phyloP scores from a whole-genome alignment of 208 protist genomes.

The Leishmania aethiopica region DNA sequence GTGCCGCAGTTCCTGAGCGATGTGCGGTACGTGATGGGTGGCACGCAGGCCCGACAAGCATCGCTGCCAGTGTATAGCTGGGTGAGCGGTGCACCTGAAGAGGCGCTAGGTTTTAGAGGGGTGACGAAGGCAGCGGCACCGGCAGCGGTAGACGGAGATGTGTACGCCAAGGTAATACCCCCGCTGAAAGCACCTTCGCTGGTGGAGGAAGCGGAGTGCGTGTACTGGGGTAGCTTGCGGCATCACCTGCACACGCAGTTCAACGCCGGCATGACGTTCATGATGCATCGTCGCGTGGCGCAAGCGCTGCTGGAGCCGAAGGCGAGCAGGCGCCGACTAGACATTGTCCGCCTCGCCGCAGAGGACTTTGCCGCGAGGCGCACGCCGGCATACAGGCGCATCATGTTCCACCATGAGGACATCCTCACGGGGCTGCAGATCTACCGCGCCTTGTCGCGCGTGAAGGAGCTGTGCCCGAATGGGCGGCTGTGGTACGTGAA shows the following conservation, averaged over 20 bases:
- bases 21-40: slow-evolving; percentile 22
- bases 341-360: neutral
- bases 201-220: slow-evolving; percentile 14
- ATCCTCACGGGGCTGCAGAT: slow-evolving; percentile 5
- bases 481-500: neutral
- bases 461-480: neutral
- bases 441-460: neutral
- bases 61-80: neutral
- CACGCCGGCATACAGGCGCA: neutral
- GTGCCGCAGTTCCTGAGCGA: slow-evolving; percentile 60
- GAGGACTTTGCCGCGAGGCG: slow-evolving; percentile 3
- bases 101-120: neutral
- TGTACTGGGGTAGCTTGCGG: slow-evolving; percentile 30
- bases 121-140: neutral
- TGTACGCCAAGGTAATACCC: too few relatives aligned
- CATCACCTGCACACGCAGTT: slow-evolving; percentile 1
- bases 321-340: neutral
- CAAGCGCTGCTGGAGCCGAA: slow-evolving; percentile 11
- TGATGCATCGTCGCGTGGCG: slow-evolving; percentile 14
- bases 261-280: slow-evolving; percentile 17
- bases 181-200: neutral
- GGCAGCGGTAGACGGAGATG: neutral
- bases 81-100: too few relatives aligned
- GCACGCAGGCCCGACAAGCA: neutral
- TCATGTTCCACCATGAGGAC: slow-evolving; percentile 13